A percentile compares a stretch with the other conserved stretches of the same genome.
phyloP scores from a whole-genome alignment of 1,284 basidiomycete genomes.

The Papiliotrema nemorosa region DNA sequence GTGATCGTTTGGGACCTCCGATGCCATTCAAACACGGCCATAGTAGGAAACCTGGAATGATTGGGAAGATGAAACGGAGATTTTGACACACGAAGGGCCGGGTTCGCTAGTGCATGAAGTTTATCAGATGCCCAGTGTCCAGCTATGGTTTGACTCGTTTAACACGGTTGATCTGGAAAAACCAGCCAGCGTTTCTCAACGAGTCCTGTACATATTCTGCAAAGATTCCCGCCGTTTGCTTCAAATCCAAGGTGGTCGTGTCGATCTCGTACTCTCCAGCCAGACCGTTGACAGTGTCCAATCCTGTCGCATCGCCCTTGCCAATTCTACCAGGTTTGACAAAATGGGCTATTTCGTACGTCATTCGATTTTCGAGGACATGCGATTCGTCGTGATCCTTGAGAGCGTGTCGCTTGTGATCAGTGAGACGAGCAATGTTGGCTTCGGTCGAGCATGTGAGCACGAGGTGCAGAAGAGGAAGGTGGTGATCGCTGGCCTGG shows the following conservation, averaged over 20 bases:
- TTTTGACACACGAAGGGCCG: background rate
- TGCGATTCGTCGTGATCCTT: slow-evolving; percentile 10
- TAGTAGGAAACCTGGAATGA: no score
- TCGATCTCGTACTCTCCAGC: slow-evolving; percentile 36
- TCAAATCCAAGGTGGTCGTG: slow-evolving; percentile 17
- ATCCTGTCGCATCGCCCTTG: background rate
- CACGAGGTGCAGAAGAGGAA: slow-evolving; percentile 2
- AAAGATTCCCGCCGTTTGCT: slow-evolving; percentile 21
- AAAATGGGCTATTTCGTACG: slow-evolving; percentile 30
- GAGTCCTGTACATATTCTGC: slow-evolving; percentile 30
- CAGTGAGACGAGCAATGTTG: slow-evolving; percentile 1
- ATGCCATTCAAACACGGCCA: no score
- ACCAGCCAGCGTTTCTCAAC: slow-evolving; percentile 18
- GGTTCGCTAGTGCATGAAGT: background rate
- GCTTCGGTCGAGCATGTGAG: slow-evolving; percentile 2
- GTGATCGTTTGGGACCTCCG: no score
- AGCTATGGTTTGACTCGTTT: background rate
- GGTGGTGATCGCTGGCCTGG: background rate
- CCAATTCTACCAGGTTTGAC: slow-evolving; percentile 1
- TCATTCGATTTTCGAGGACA: slow-evolving; percentile 31
- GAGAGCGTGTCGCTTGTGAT: background rate
- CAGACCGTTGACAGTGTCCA: slow-evolving; percentile 14
- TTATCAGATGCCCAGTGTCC: background rate
- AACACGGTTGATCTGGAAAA: background rate
- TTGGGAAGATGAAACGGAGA: background rate